Evolutionary conservation across 2,329 filamentous ascomycete species (phyloP).

Genomic region (Dryadomyces quercus-mongolicae): DNA sequence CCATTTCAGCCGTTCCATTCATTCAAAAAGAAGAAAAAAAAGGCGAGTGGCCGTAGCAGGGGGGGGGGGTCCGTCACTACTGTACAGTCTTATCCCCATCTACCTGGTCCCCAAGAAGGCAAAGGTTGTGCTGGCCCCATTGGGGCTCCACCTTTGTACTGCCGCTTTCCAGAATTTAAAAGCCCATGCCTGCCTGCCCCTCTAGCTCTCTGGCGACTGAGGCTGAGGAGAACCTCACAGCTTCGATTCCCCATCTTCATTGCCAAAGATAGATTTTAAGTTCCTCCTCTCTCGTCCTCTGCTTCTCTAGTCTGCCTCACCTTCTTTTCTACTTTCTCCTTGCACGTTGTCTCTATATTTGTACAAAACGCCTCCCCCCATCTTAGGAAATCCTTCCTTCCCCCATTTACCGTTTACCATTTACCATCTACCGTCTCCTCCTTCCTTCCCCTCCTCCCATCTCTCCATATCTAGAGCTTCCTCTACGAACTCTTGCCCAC

Average conservation of each 20-base stretch:
- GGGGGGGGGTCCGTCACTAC: background rate
- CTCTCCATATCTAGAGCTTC: too few relatives aligned
- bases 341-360: background rate
- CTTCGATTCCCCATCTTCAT: slow-evolving; percentile 1
- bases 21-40: background rate
- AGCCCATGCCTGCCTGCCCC: slow-evolving; percentile 5
- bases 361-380: background rate
- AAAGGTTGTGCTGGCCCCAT: slow-evolving; percentile 1
- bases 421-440: background rate
- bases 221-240: slow-evolving; percentile 9
- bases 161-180: slow-evolving; percentile 5
- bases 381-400: background rate
- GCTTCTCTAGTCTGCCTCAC: background rate
- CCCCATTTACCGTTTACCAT: background rate
- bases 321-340: background rate
- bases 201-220: slow-evolving; percentile 4
- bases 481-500: background rate
- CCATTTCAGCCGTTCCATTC: background rate
- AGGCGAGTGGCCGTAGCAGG: background rate
- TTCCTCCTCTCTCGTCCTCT: background rate
- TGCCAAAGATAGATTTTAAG: slow-evolving; percentile 9
- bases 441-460: background rate
- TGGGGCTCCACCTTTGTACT: slow-evolving; percentile 5
- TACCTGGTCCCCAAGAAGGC: background rate
- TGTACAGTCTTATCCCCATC: slow-evolving; percentile 1